Conservation (phyloP, 805 yeast species). For the Ogataea philodendri region DNA sequence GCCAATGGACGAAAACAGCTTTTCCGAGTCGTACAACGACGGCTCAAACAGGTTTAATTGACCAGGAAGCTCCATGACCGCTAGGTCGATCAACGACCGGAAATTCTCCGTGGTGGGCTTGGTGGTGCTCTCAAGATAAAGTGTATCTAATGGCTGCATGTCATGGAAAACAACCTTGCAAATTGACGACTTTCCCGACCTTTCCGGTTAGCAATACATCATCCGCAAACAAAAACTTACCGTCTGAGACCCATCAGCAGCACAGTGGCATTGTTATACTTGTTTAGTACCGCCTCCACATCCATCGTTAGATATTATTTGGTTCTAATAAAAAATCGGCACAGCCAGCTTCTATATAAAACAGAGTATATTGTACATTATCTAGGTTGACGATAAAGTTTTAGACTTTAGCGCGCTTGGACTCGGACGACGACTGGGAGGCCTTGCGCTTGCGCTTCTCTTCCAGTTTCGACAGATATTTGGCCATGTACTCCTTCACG, state of each 20-base stretch:
- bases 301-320: constrained; percentile 17
- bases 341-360: constrained; percentile 4
- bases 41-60: constrained; percentile 89
- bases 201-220: too few species aligned
- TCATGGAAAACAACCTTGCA: constrained; percentile 94
- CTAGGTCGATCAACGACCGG: constrained; percentile 77
- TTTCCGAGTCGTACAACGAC: constrained; percentile 65
- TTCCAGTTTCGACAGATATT: constrained; percentile 49
- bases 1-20: constrained; percentile 77
- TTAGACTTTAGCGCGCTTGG: constrained; percentile 1
- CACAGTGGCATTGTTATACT: constrained; percentile 73
- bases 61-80: constrained; percentile 94
- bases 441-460: constrained; percentile 23
- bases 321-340: constrained; percentile 4
- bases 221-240: too few species aligned
- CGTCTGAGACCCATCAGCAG: constrained; percentile 83
- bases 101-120: constrained; percentile 85
- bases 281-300: constrained; percentile 30
- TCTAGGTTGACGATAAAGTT: constrained; percentile 1
- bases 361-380: constrained; percentile 8
- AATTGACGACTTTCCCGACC: constrained; percentile 93
- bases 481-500: constrained; percentile 62
- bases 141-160: constrained; percentile 92
- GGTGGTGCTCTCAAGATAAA: constrained; percentile 85
- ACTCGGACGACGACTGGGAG: background rate